phyloP scores from a whole-genome alignment of 108 stramenopile genomes.

The Conticribra weissflogii region DNA sequence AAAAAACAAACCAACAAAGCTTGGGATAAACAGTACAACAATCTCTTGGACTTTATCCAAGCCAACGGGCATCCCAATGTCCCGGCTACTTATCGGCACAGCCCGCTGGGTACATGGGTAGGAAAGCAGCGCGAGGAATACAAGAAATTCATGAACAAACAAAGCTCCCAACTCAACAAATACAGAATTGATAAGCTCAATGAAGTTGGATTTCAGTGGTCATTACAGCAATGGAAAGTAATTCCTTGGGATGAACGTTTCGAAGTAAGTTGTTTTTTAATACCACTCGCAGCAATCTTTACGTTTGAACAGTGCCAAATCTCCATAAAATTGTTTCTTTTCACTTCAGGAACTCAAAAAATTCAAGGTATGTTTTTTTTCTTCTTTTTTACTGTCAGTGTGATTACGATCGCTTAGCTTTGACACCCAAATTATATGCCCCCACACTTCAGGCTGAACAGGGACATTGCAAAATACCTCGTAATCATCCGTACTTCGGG shows the following conservation, averaged over 20 bases:
- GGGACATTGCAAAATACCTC: slow-evolving; percentile 46
- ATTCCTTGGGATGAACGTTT: slow-evolving; percentile 51
- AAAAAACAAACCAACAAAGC: slow-evolving; percentile 22
- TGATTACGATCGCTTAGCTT: too few species aligned
- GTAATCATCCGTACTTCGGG: slow-evolving; percentile 40
- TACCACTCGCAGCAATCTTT: too few species aligned
- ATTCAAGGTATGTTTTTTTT: slow-evolving; percentile 31
- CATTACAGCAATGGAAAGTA: slow-evolving; percentile 30
- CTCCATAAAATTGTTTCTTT: background rate
- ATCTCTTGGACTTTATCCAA: slow-evolving; percentile 28
- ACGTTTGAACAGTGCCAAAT: background rate
- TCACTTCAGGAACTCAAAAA: slow-evolving; percentile 3
- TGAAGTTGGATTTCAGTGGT: slow-evolving; percentile 49
- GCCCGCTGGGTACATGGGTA: slow-evolving; percentile 42
- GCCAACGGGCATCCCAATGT: slow-evolving; percentile 40
- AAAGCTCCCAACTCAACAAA: slow-evolving; percentile 39
- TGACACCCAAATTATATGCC: too few species aligned
- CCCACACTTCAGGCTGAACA: slow-evolving; percentile 28
- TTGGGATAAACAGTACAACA: slow-evolving; percentile 28
- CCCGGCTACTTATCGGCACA: slow-evolving; percentile 34
- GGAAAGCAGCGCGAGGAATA: slow-evolving; percentile 53
- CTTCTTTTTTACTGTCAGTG: too few species aligned
- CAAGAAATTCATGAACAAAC: slow-evolving; percentile 43
- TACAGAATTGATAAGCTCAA: slow-evolving; percentile 39
- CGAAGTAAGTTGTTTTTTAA: slow-evolving; percentile 28